Conservation (phyloP, 2,329 filamentous ascomycete species). For the Dothistroma septosporum region DNA sequence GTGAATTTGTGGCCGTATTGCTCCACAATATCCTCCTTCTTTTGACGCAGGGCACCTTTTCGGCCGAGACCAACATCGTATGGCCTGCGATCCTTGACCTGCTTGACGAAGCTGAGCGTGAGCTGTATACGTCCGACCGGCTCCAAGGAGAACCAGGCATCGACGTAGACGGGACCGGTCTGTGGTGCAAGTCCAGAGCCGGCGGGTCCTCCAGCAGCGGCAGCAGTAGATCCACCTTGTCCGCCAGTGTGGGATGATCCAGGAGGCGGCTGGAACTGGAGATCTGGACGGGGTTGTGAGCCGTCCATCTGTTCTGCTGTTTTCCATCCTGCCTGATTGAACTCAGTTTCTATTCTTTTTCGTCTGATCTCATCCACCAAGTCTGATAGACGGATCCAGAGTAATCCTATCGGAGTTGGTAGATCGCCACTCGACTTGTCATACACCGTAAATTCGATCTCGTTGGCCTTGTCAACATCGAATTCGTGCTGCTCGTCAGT, state of each 20-base stretch:
- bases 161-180: constrained; percentile 61
- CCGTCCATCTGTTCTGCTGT: constrained; percentile 91
- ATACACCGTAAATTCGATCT: constrained; percentile 96
- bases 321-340: constrained; percentile 93
- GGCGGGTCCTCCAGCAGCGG: constrained; percentile 39
- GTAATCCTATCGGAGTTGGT: constrained; percentile 84
- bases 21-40: constrained; percentile 96
- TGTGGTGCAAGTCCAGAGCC: constrained; percentile 45
- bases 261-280: constrained; percentile 52
- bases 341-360: constrained; percentile 94
- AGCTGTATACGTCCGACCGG: constrained; percentile 90
- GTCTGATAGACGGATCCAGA: constrained; percentile 95
- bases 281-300: constrained; percentile 50
- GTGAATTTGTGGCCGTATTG: constrained; percentile 99
- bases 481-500: constrained; percentile 86
- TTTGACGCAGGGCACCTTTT: constrained; percentile 93
- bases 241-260: constrained; percentile 34
- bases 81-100: constrained; percentile 73
- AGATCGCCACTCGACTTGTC: constrained; percentile 81
- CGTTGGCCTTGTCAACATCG: constrained; percentile 96
- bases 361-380: constrained; percentile 96
- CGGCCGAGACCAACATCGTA: constrained; percentile 88
- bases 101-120: constrained; percentile 86
- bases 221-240: constrained; percentile 32
- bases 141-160: constrained; percentile 96